Evolutionary conservation across 2,329 filamentous ascomycete genomes (phyloP).

Genomic region (Aspergillus sergii): DNA sequence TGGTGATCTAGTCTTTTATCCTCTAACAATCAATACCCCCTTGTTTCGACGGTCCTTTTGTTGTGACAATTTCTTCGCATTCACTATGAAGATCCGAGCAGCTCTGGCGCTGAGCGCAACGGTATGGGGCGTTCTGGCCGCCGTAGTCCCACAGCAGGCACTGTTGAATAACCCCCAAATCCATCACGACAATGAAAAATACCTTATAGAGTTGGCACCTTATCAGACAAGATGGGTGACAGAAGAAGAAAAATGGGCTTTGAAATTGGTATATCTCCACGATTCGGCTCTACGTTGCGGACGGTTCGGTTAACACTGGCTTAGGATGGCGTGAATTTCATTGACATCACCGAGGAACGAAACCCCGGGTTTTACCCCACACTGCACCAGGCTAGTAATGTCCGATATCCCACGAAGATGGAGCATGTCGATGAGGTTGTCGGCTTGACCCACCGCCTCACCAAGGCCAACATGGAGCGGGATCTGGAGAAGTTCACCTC

Average conservation of each 20-base stretch:
- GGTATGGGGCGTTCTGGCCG: constrained; percentile 34
- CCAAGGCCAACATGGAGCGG: constrained; percentile 73
- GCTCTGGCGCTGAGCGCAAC: constrained; percentile 40
- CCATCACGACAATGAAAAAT: constrained; percentile 55
- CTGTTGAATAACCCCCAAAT: constrained; percentile 27
- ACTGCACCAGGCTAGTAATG: constrained; percentile 41
- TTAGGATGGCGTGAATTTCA: constrained; percentile 83
- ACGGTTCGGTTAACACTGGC: not conserved
- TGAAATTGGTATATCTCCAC: constrained; percentile 68
- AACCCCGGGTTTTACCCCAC: constrained; percentile 64
- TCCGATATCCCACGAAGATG: constrained; percentile 69
- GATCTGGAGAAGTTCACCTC: constrained; percentile 73
- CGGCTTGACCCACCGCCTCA: constrained; percentile 68
- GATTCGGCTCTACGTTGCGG: not conserved
- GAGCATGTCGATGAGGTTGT: constrained; percentile 66
- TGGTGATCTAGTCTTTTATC: not conserved
- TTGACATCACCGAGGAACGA: constrained; percentile 79
- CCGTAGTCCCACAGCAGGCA: constrained; percentile 35
- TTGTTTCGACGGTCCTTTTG: not conserved
- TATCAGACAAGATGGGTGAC: constrained; percentile 85
- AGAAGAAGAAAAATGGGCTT: constrained; percentile 91
- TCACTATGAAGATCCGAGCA: constrained; percentile 40
- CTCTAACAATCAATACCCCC: not conserved
- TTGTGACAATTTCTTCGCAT: not conserved
- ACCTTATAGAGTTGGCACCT: constrained; percentile 80